Evolutionary conservation across 164 flowering plant species (phyloP), one percentile per base, ranked within the genome.

Genomic region (Vitis rotundifolia): DNA sequence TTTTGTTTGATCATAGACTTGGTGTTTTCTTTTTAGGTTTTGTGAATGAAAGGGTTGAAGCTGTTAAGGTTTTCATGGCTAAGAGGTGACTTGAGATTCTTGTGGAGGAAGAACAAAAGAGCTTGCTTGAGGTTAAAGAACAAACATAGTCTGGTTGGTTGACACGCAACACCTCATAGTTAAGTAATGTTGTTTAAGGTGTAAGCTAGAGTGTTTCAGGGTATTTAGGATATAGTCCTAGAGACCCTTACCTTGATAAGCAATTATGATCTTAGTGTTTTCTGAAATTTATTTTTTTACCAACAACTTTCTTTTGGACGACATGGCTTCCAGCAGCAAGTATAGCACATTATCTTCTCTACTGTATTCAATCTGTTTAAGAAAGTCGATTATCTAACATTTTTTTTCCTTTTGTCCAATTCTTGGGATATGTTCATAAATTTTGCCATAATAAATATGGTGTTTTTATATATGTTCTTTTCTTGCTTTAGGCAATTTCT

Each of bases 101-200:
- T 12, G 9, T 26, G 14, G 63, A 19, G 12, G 0, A 60, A 11
- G 31, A 60, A 60, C 37, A 60, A 26, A 37, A 26, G 28, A 9
- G 9, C 1, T 11, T 5, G 37, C 11, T 60, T 8, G 26, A 60
- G 16, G 29, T 12, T 18, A 10, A 18, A 14, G 63, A 74, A 37
- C 73, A 73, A 51, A 52, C 76, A 22, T 79, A 78, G 60, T 76
- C 84, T 12, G 89, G 94, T 11, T 91, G 92, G 92, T 70, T 92
- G 74, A 78, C 82, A 10, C 84, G 98, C 29, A 90, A 96, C 84
- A 87, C 94, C 22, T 88, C 97, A 2, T 87, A 87, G 96, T 69
- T 94, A 85, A 86, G 68, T 26, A 68, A 59, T 49, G 55, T 64
- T 71, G 91, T 77, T 63, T 66, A 88, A 1, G 83, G 75, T 11